These are phyloP conservation scores for Sporothrix curviconia DNA, from an alignment of 2,329 filamentous ascomycete genomes.

Conservation along the genomic window DNA sequence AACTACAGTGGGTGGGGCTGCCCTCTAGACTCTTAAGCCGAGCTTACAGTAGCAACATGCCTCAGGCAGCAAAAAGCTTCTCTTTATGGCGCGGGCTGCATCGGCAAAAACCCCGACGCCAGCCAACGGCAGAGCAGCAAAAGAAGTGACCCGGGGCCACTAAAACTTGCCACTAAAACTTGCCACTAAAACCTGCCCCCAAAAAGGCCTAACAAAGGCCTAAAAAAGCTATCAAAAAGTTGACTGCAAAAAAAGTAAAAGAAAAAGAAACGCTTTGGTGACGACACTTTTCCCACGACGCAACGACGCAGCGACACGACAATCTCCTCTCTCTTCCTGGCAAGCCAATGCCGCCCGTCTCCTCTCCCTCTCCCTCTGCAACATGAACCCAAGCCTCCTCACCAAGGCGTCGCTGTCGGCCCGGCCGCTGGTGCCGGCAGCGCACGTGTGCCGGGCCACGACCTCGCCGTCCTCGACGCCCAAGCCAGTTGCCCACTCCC, in stretches of 20 bases:
- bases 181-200: neutral
- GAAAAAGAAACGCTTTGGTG: neutral
- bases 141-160: too few species aligned
- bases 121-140: conserved; percentile 16
- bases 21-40: conserved; percentile 4
- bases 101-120: conserved; percentile 6
- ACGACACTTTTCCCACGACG: neutral
- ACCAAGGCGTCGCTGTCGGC: conserved; percentile 29
- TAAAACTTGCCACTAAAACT: conserved; percentile 15
- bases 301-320: neutral
- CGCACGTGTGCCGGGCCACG: conserved; percentile 25
- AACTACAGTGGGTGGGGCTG: neutral
- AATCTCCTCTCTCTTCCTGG: neutral
- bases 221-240: neutral
- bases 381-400: conserved; percentile 31
- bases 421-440: conserved; percentile 26
- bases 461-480: conserved; percentile 16
- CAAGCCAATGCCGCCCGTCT: too few species aligned
- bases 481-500: neutral
- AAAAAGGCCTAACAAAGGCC: too few species aligned
- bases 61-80: conserved; percentile 12
- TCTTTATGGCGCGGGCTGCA: neutral
- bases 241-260: neutral
- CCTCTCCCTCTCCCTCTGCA: neutral
- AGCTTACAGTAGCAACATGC: conserved; percentile 10